Base-by-base conservation (phyloP, 2,329 filamentous ascomycete genomes). In the Drechslerella dactyloides region DNA sequence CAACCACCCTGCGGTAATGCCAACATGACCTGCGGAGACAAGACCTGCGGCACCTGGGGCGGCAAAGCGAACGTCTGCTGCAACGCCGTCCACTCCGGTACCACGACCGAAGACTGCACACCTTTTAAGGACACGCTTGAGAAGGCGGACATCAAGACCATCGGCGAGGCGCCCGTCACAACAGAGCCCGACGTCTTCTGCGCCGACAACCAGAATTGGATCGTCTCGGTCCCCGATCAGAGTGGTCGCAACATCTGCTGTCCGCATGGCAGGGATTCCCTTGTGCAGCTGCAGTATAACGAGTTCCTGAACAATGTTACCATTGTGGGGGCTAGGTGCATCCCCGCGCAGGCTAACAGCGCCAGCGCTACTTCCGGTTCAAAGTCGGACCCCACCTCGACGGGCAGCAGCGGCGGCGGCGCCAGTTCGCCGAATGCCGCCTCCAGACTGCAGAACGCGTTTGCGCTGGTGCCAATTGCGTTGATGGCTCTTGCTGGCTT, bases 101-200 rank as follows among this genome's bases (percentile, higher is more conserved):
- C 23, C 44, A 21, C 44, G 2, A 17, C 2, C 15, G 0, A n/a
- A 17, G 50, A 30, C 4, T 69, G 64, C 40, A 13, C 7, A 0
- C 37, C 53, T 11, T 69, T n/a, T 8, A 42, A 52, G 13, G 64
- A 62, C 21, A 0, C 50, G 10, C 64, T 69, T 42, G 57, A 62
- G 17, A 15, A 58, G 13, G 50, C 61, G 42, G 46, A 62, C 52
- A 11, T 57, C 17, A 53, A 27, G 1, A 33, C 57, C n/a, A 33
- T 1, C 1, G 64, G 64, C 8, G 37, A 21, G 8, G 52, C 48
- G 4, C 27, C 57, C 13, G 23, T 19, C 11, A 59, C 37, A 5
- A 57, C 56, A 2, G 58, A 89, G 78, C 93, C 93, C 61, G 97
- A 97, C 78, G 93, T 93, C 63, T 84, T 89, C 2, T 97, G 93